Evolutionary conservation across 106 monocot genomes (phyloP).

Genomic region (Vanilla planifolia): DNA sequence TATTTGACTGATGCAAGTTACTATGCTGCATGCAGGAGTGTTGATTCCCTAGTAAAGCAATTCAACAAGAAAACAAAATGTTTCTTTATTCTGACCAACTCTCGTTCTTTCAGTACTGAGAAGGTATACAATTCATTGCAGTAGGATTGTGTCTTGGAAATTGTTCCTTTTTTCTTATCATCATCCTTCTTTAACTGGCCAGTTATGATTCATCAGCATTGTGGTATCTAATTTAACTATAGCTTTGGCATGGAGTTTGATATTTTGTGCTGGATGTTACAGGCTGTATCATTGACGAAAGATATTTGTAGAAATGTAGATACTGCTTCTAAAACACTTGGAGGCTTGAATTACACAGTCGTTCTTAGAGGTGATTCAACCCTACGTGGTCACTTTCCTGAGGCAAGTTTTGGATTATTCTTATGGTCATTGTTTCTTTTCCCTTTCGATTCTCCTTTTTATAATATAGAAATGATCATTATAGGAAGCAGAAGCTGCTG

Average conservation of each 20-base stretch:
- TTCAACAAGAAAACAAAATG: constrained; percentile 57
- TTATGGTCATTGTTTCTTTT: constrained; percentile 7
- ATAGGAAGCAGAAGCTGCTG: constrained; percentile 91
- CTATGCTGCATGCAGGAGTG: constrained; percentile 42
- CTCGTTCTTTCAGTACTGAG: constrained; percentile 76
- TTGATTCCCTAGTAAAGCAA: constrained; percentile 60
- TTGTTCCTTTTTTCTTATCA: not conserved
- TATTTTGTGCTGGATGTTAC: constrained; percentile 3
- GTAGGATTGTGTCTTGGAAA: too few relatives aligned
- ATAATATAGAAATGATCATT: not conserved
- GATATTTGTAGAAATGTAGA: constrained; percentile 86
- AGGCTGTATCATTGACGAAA: constrained; percentile 71
- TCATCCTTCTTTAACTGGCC: too few relatives aligned
- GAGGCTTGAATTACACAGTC: constrained; percentile 60
- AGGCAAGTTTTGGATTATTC: constrained; percentile 31
- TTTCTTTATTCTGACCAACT: constrained; percentile 96
- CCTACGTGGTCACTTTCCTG: constrained; percentile 96
- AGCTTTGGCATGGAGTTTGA: too few relatives aligned
- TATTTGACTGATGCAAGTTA: not conserved
- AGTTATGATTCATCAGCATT: too few relatives aligned
- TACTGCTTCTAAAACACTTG: constrained; percentile 64
- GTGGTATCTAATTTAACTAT: too few relatives aligned
- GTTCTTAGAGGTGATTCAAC: constrained; percentile 98
- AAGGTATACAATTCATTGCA: constrained; percentile 44
- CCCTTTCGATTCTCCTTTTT: not conserved